These are phyloP conservation scores for Reticulascus tulasneorum DNA, from an alignment of 2,329 filamentous ascomycete species.

Conservation along the genomic window DNA sequence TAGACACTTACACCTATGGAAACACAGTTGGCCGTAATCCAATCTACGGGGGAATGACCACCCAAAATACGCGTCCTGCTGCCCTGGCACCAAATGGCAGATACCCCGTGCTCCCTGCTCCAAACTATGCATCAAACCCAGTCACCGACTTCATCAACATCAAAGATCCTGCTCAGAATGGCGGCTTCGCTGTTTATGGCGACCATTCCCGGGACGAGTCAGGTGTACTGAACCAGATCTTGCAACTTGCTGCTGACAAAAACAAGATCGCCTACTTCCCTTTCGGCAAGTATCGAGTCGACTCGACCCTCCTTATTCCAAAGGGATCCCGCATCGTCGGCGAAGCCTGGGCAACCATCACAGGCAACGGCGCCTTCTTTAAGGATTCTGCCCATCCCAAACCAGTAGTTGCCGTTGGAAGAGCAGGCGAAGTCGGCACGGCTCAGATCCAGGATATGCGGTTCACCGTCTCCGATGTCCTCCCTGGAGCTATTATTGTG, in stretches of 20 bases:
- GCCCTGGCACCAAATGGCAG: no score
- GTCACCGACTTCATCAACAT: slow-evolving; percentile 34
- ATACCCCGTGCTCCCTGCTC: no score
- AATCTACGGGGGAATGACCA: no score
- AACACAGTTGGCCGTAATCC: no score
- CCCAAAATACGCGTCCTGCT: no score
- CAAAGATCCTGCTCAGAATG: slow-evolving; percentile 38
- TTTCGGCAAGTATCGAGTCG: slow-evolving; percentile 41
- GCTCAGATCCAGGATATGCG: slow-evolving; percentile 59
- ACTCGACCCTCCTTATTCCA: slow-evolving; percentile 39
- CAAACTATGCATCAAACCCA: no score
- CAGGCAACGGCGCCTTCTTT: slow-evolving; percentile 42
- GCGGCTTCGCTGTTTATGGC: slow-evolving; percentile 29
- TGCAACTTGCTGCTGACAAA: slow-evolving; percentile 30
- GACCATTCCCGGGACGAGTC: slow-evolving; percentile 35
- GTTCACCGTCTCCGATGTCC: slow-evolving; percentile 49
- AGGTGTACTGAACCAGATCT: slow-evolving; percentile 31
- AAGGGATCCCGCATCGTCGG: slow-evolving; percentile 39
- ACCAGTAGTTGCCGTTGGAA: slow-evolving; percentile 49
- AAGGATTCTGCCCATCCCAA: slow-evolving; percentile 40
- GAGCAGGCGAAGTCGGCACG: slow-evolving; percentile 47
- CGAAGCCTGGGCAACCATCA: slow-evolving; percentile 38
- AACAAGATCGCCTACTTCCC: slow-evolving; percentile 35
- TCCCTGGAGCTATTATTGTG: slow-evolving; percentile 52
- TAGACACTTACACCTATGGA: no score